Evolutionary conservation across 768 basidiomycete species (phyloP).

Genomic region (Guyanaporus albipodus): DNA sequence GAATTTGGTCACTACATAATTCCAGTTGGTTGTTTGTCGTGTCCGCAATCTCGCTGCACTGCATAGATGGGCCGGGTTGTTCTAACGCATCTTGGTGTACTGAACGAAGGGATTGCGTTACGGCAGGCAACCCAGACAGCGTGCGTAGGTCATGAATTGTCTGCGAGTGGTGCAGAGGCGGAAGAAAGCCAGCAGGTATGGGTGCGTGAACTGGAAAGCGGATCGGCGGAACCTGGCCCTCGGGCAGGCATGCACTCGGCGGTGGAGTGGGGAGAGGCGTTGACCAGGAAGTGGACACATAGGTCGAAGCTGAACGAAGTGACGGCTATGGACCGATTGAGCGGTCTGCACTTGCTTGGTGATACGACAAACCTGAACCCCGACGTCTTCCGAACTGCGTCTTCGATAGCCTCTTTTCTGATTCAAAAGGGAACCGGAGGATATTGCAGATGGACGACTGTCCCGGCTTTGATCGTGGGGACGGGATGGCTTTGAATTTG

Average conservation of each 20-base stretch:
- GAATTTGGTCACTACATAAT: neutral
- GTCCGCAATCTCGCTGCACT: neutral
- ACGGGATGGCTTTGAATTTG: neutral
- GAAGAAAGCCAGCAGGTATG: slow-evolving; percentile 5
- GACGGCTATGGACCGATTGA: slow-evolving; percentile 10
- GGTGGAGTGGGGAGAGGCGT: slow-evolving; percentile 22
- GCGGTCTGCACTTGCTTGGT: neutral
- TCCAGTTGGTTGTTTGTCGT: neutral
- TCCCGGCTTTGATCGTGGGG: slow-evolving; percentile 3
- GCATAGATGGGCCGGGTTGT: neutral
- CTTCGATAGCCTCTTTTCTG: slow-evolving; percentile 9
- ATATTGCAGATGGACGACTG: slow-evolving; percentile 1
- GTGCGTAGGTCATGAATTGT: neutral
- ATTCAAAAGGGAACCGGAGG: slow-evolving; percentile 1
- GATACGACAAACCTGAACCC: slow-evolving; percentile 19
- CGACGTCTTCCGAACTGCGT: slow-evolving; percentile 14
- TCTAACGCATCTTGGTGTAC: slow-evolving; percentile 1
- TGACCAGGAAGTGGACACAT: slow-evolving; percentile 14
- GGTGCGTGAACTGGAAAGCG: slow-evolving; percentile 12
- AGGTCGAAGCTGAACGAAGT: slow-evolving; percentile 7
- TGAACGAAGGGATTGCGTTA: slow-evolving; percentile 1
- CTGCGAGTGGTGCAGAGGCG: slow-evolving; percentile 5
- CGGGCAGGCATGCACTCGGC: slow-evolving; percentile 4
- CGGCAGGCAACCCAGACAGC: slow-evolving; percentile 1
- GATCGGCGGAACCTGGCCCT: slow-evolving; percentile 6